Evolutionary conservation across 306 rosid species (phyloP).

Genomic region (Mucuna pruriens): DNA sequence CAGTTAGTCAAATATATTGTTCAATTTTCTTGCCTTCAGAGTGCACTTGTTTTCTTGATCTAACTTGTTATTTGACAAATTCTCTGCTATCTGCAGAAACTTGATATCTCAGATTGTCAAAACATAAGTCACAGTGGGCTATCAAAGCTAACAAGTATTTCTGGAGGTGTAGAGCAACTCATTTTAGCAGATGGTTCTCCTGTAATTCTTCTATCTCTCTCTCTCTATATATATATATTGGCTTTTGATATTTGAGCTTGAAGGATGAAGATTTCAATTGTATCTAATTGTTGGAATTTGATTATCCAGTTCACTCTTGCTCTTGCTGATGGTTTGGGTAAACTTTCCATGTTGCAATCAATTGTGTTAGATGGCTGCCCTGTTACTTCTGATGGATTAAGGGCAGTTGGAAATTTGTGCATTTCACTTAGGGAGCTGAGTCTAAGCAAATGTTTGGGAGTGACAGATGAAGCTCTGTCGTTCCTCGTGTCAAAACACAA

Average conservation of each 20-base stretch:
- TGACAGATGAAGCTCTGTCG: constrained; percentile 80
- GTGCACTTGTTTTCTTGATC: constrained; percentile 18
- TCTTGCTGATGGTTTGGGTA: constrained; percentile 69
- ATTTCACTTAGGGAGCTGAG: constrained; percentile 73
- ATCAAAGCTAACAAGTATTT: constrained; percentile 61
- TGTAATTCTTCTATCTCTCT: constrained; percentile 54
- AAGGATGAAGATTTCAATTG: constrained; percentile 3
- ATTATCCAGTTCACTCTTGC: constrained; percentile 73
- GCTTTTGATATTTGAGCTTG: neutral
- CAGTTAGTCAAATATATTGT: neutral
- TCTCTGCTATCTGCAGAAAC: constrained; percentile 62
- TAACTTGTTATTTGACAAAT: constrained; percentile 30
- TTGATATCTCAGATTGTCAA: constrained; percentile 86
- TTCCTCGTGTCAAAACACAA: constrained; percentile 72
- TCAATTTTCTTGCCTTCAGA: neutral
- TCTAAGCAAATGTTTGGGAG: constrained; percentile 88
- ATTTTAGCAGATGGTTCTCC: constrained; percentile 75
- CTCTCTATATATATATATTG: neutral
- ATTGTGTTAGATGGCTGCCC: constrained; percentile 75
- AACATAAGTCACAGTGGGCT: constrained; percentile 69
- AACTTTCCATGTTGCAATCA: constrained; percentile 78
- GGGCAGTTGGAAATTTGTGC: constrained; percentile 80
- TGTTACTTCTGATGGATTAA: constrained; percentile 68
- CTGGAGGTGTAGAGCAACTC: constrained; percentile 66
- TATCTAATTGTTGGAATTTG: constrained; percentile 36